Base-by-base conservation (phyloP, 768 basidiomycete species). In the Dentipellis fragilis region DNA sequence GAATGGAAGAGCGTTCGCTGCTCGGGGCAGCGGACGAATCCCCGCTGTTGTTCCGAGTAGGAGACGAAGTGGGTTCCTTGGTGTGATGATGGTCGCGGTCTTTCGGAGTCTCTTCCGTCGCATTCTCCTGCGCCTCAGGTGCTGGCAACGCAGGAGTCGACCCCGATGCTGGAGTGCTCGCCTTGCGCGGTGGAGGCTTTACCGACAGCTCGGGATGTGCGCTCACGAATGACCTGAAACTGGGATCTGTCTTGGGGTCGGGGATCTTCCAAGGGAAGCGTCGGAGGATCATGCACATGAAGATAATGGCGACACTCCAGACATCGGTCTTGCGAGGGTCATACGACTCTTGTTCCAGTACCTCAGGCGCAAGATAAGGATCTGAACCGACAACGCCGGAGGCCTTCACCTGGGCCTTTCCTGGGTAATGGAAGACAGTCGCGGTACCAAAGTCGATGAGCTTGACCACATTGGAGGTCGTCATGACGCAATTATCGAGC, bases 401-500 rank as follows among this genome's bases (percentile, higher is more conserved):
- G 8, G 94, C 92, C 54, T 74, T 77, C 60, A 87, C 75, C 51
- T 76, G 77, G 58, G 80, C 80, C 71, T 93, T 93, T 56, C 93
- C 95, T 0, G 96, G 96, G 66, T 98, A 99, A 63, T 96, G 93
- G 73, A 99, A 99, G 57, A 99, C 94, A 60, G 93, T 93, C n/a
- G 96, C 96, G 5, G 96, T 99, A 52, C 96, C 96, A 72, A 99
- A 99, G 72, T 99, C 96, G 72, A 99, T 99, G 62, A 99, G 80
- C 69, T 99, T 99, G 75, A 99, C 91, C 62, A 96, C 81, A 66
- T 97, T 93, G 66, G 87, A 79, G 3, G 75, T 75, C n/a, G 89
- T 95, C 91, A 99, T 96, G 74, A 99, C 96, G 70, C 96, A 98
- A 69, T 99, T 99, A 75, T 99, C 96, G 58, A 99, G 87, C 71